Base-by-base conservation (phyloP, 202 grass and related monocot species). In the Brachypodium distachyon region DNA sequence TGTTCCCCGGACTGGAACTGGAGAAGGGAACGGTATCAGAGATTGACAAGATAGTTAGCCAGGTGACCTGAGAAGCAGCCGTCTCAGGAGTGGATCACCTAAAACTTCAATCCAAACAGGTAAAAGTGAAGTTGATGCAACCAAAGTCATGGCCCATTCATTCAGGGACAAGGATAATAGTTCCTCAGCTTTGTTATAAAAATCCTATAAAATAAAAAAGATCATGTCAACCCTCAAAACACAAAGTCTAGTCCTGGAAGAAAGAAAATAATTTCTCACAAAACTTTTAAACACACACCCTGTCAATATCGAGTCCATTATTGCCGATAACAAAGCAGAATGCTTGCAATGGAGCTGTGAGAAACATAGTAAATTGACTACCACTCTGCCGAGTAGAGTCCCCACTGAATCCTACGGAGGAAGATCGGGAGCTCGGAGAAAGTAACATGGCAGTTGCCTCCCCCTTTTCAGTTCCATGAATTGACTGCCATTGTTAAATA, bases 281-380 rank as follows among this genome's bases (percentile, higher is more conserved):
- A 25, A 72, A 42, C 48, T 3, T 56, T 70, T 63, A 80, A 55
- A 67, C 27, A 55, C 9, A 59, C 82, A 98, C 95, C 80, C 21
- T 88, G 76, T 88, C 84, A 52, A 85, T 81, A 60, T 92, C 87
- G 28, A 59, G 56, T 53, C 87, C 76, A 37, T 77, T 92, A 40
- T 87, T 85, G 82, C 91, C 87, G 26, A 90, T 86, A 43, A 98
- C 74, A 61, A 79, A 67, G 82, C 91, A 98, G 72, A 98, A 98
- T 50, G 95, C 89, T 89, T 98, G 95, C 77, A 98, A 64, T 84
- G 95, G 95, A 70, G 95, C 76, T 55, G 91, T 90, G 49, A 98
- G 91, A 67, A 98, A 98, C 87, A 98, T 92, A 78, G 91, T 98
- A 77, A 98, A 98, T 57, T 90, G 84, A 82, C 87, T 97, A 78